These are phyloP conservation scores for Cicer judaicum DNA, from an alignment of 306 rosid species.

Conservation along the genomic window DNA sequence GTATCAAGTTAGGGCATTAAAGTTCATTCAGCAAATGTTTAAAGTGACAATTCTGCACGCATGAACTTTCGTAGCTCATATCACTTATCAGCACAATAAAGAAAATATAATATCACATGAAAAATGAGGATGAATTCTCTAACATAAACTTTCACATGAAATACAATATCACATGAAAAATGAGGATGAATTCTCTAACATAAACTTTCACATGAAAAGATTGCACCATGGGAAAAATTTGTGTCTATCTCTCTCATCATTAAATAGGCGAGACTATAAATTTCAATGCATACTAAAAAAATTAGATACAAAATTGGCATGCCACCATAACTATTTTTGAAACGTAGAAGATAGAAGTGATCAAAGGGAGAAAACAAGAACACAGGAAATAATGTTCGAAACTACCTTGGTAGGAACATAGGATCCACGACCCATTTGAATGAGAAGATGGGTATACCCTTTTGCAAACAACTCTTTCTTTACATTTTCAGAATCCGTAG, in stretches of 20 bases:
- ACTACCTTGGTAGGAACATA: constrained; percentile 71
- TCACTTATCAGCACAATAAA: background rate
- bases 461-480: constrained; percentile 59
- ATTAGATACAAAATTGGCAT: background rate
- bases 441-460: constrained; percentile 76
- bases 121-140: background rate
- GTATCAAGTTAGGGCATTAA: background rate
- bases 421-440: constrained; percentile 93
- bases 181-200: no score
- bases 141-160: no score
- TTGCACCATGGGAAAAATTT: background rate
- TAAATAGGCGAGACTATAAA: background rate
- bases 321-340: background rate
- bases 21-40: background rate
- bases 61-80: background rate
- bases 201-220: background rate
- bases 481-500: constrained; percentile 59
- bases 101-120: background rate
- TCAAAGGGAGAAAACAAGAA: background rate
- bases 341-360: background rate
- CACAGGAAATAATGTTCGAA: background rate
- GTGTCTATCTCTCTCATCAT: background rate
- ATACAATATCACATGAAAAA: background rate
- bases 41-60: background rate
- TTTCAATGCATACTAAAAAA: background rate